Base-by-base conservation (phyloP, 2,329 filamentous ascomycete species). In the Gnomoniopsis sp. region DNA sequence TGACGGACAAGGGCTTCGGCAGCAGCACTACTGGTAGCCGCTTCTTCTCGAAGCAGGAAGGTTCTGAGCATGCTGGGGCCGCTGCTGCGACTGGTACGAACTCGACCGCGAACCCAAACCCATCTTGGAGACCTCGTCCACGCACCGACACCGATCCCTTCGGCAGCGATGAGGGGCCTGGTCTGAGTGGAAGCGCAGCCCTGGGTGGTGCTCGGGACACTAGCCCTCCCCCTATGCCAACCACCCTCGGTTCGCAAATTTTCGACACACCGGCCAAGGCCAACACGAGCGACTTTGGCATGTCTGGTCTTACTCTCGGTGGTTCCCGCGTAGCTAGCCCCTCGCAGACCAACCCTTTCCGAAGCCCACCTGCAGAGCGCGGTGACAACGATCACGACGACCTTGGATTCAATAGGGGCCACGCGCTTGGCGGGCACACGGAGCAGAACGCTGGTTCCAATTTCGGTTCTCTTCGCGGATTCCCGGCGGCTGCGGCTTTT, bases 271-370 rank as follows among this genome's bases (percentile, higher is more conserved):
- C 82, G 0, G 72, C 80, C 22, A 85, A 85, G 68, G 80, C 75
- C 6, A 78, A 75, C 3, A 74, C 82, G 4, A 75, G 79, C 44
- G 85, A 88, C 61, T 85, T 88, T 65, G 84, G 85, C 48, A 85
- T 88, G 81, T 76, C 82, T 15, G 83, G 83, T 65, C 78, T 82
- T 66, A 83, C 74, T 73, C 79, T 78, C 69, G 85, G 70, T 72
- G 80, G 80, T 53, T 79, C 86, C 51, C 80, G 84, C 41, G 81
- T 90, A 0, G 84, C 91, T 69, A 98, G 93, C 70, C 95, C 95
- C 12, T 95, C 93, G 0, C 91, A 96, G 68, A 98, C 95, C 3
- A 99, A 99, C 69, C 95, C 95, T 1, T 99, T 95, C 70, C 90
- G 93, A 64, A 98, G 93, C 71, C 95, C 95, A 2, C 86, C 89